Evolutionary conservation across 768 basidiomycete genomes (phyloP), one percentile per base, ranked within the genome.

Genomic region (Auriculariales sp.): DNA sequence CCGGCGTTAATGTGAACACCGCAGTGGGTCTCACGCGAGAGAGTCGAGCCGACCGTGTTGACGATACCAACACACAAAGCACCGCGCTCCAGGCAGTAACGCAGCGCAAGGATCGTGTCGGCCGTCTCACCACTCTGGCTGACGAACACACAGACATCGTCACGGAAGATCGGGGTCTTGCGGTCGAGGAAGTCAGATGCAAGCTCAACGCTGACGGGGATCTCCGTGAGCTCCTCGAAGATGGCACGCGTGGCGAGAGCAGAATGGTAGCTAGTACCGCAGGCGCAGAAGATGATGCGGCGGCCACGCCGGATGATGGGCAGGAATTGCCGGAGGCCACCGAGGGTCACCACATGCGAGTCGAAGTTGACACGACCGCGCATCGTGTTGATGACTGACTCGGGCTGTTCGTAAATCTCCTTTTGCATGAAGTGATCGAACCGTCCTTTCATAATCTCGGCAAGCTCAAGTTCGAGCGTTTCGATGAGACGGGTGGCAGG

Each of bases 381-480:
- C 95, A 99, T 99, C 47, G 95, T 99, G 77, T 99, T 99, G 68
- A 98, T 91, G 54, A 98, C 95, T 25, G 91, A 94, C 62, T 99
- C 95, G 47, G 95, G 94, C 65, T 98, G 94, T 63, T 97, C 89
- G 72, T 91, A 97, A 58, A 97, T 97, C 67, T 99, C 95, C 72
- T 99, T 99, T 66, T 98, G 94, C 95, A 99, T 99, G 71, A 99
- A 99, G 63, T 94, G 93, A 62, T 90, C 90, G 64, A 98, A 99
- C 67, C 92, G 90, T 62, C 95, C 95, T 76, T 99, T 99, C 95
- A 98, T 98, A 71, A 99, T 98, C 57, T 94, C 95, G n/a, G 94
- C 94, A 42, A 99, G 79, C 68, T 99, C 95, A 56, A 99, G 81
- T 68, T 98, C 95, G 57, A 99, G 80, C 4, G 92, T 95, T 71